Evolutionary conservation across 2,329 filamentous ascomycete genomes (phyloP).

Genomic region (Monosporascus sp.): DNA sequence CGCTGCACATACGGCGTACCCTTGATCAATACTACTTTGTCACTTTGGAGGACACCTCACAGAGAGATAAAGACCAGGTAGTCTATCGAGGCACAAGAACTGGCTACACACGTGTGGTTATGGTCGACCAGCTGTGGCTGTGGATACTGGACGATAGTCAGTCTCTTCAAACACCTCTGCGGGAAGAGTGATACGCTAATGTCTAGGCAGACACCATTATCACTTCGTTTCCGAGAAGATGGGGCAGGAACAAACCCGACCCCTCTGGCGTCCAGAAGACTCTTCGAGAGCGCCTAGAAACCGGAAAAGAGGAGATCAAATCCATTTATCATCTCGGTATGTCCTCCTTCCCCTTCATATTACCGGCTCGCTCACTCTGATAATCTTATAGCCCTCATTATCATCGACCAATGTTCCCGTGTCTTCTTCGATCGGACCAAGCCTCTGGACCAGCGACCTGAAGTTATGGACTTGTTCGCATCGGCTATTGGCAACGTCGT

Average conservation of each 20-base stretch:
- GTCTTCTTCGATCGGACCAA: slow-evolving; percentile 31
- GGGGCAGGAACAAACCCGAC: slow-evolving; percentile 32
- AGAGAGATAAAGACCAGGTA: slow-evolving; percentile 16
- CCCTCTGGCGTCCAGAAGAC: slow-evolving; percentile 31
- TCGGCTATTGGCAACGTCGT: slow-evolving; percentile 24
- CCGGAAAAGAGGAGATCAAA: slow-evolving; percentile 14
- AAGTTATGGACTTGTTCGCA: slow-evolving; percentile 29
- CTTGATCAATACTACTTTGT: slow-evolving; percentile 27
- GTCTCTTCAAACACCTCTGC: too few relatives aligned
- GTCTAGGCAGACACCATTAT: slow-evolving; percentile 29
- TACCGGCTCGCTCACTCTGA: neutral
- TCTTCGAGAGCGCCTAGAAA: slow-evolving; percentile 21
- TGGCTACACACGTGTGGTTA: slow-evolving; percentile 3
- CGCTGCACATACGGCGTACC: slow-evolving; percentile 22
- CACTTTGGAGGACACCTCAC: slow-evolving; percentile 21
- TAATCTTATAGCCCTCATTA: slow-evolving; percentile 21
- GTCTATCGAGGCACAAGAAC: slow-evolving; percentile 10
- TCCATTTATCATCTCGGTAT: slow-evolving; percentile 22
- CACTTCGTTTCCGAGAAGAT: slow-evolving; percentile 34
- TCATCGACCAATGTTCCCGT: slow-evolving; percentile 32
- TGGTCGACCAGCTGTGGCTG: slow-evolving; percentile 16
- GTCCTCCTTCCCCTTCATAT: neutral
- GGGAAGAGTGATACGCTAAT: neutral
- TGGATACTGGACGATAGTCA: slow-evolving; percentile 12
- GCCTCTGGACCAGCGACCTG: slow-evolving; percentile 21